phyloP scores from a whole-genome alignment of 805 yeast species.

The Candida caryicola region DNA sequence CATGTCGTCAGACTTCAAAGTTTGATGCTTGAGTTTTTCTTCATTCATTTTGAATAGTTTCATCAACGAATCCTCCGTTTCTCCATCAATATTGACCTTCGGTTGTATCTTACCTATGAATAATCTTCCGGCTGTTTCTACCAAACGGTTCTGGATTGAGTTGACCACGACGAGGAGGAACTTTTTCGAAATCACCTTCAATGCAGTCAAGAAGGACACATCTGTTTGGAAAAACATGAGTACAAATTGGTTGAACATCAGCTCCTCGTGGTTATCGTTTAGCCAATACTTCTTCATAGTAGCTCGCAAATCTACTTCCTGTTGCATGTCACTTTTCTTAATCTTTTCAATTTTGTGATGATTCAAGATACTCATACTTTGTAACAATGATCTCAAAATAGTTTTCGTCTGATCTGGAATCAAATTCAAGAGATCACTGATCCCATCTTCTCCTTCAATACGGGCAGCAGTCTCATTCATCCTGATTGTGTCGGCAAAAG shows the following conservation, averaged over 20 bases:
- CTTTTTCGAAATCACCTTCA: conserved; percentile 31
- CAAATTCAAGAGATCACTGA: conserved; percentile 21
- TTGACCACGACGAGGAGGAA: conserved; percentile 21
- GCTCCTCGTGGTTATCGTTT: conserved; percentile 21
- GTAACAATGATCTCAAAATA: conserved; percentile 43
- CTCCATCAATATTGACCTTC: background rate
- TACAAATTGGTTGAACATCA: conserved; percentile 38
- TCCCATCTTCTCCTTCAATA: conserved; percentile 33
- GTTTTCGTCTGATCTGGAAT: conserved; percentile 29
- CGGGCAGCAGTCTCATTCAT: conserved; percentile 61
- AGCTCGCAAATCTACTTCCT: conserved; percentile 5
- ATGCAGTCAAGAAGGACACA: conserved; percentile 39
- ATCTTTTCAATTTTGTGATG: conserved; percentile 18
- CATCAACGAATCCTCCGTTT: background rate
- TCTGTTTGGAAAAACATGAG: conserved; percentile 43
- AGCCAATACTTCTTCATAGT: conserved; percentile 27
- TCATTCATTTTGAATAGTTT: background rate
- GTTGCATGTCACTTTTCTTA: background rate
- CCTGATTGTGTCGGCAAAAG: conserved; percentile 49
- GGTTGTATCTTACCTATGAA: background rate
- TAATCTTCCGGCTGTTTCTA: background rate
- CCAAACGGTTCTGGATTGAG: conserved; percentile 14
- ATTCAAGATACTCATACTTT: conserved; percentile 17
- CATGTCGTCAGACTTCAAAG: background rate
- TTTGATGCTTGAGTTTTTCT: background rate